These are phyloP conservation scores for Tubosaeta sp. DNA, from an alignment of 768 basidiomycete species.

Conservation along the genomic window DNA sequence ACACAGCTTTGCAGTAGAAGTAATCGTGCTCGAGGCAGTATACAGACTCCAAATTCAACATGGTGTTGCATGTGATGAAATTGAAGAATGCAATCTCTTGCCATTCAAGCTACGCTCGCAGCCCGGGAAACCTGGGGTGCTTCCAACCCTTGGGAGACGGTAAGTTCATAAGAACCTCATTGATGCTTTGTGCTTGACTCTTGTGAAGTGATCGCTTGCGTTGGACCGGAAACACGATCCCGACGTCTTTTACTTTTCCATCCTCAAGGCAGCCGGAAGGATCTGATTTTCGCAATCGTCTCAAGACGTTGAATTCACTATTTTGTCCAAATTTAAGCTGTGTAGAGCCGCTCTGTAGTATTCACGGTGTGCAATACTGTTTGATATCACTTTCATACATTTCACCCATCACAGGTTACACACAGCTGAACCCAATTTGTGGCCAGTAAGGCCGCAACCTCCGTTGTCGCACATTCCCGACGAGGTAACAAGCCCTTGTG, in stretches of 20 bases:
- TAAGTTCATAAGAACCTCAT: conserved; percentile 23
- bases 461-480: neutral
- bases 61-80: conserved; percentile 37
- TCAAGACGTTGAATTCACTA: conserved; percentile 34
- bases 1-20: conserved; percentile 37
- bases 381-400: conserved; percentile 7
- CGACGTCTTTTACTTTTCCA: conserved; percentile 13
- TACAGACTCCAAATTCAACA: conserved; percentile 38
- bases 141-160: conserved; percentile 23
- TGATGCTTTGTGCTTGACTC: conserved; percentile 2
- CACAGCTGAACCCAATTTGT: conserved; percentile 22
- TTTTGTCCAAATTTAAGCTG: conserved; percentile 57
- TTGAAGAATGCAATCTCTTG: conserved; percentile 48
- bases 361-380: conserved; percentile 39
- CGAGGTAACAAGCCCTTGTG: conserved; percentile 21
- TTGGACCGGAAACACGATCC: conserved; percentile 26
- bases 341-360: conserved; percentile 43
- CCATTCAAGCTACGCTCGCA: conserved; percentile 34
- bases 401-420: conserved; percentile 11
- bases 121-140: conserved; percentile 22
- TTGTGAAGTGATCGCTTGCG: conserved; percentile 29
- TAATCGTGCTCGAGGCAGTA: conserved; percentile 46
- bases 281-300: conserved; percentile 20
- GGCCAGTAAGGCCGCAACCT: conserved; percentile 5
- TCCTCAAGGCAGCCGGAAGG: conserved; percentile 3